Conservation (phyloP, 2,329 filamentous ascomycete genomes). For the Monosporascus sp. region DNA sequence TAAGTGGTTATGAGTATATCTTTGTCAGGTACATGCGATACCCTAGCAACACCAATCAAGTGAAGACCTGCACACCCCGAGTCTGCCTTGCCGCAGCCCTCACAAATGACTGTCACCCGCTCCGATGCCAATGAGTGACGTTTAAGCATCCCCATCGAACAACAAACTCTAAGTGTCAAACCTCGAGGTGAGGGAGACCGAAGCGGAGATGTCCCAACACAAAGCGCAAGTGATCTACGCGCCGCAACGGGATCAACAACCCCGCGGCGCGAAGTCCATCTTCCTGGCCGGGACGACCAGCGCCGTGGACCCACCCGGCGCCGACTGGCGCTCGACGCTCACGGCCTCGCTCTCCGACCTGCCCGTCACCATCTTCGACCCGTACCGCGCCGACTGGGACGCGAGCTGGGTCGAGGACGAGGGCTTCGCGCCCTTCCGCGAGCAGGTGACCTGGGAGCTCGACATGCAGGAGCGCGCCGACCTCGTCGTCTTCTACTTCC, state of each 20-base stretch:
- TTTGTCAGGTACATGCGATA: no score
- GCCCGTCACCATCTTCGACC: constrained; percentile 53
- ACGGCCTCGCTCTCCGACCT: constrained; percentile 33
- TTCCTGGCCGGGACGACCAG: constrained; percentile 58
- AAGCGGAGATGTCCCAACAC: neutral
- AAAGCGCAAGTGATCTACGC: constrained; percentile 27
- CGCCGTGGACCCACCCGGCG: constrained; percentile 20
- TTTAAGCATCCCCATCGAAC: no score
- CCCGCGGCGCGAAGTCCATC: constrained; percentile 29
- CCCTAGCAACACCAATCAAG: no score
- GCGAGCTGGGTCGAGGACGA: constrained; percentile 46
- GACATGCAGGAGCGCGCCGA: constrained; percentile 47
- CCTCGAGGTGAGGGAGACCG: no score
- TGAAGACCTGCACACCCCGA: no score
- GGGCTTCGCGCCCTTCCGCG: constrained; percentile 38
- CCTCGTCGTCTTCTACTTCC: constrained; percentile 54
- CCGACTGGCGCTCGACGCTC: constrained; percentile 50
- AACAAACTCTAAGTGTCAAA: no score
- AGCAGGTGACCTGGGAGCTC: constrained; percentile 57
- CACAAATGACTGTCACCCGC: no score
- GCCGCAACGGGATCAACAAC: constrained; percentile 15
- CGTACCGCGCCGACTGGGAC: constrained; percentile 53
- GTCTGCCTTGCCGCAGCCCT: no score
- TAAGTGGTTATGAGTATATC: no score
- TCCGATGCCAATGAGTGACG: no score